phyloP scores from a whole-genome alignment of 345 rosid species.

The Salix exigua region DNA sequence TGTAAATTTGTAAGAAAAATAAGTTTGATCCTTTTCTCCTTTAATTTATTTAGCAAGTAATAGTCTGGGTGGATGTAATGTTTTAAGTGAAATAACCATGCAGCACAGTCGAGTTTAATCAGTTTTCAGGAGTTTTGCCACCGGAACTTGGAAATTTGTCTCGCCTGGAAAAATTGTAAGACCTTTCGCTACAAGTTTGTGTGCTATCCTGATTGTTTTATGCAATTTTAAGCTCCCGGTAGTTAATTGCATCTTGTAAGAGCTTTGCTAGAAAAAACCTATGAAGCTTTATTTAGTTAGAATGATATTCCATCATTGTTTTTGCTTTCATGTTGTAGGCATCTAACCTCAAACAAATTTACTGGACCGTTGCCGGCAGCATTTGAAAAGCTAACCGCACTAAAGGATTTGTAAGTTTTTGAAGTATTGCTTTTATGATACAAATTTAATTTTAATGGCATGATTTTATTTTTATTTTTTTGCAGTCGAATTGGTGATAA shows the following conservation, averaged over 20 bases:
- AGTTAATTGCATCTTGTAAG: too few species aligned
- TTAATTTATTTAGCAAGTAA: neutral
- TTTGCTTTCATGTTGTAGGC: conserved; percentile 21
- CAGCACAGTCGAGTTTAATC: conserved; percentile 25
- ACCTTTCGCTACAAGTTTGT: neutral
- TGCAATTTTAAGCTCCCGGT: neutral
- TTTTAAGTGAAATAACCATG: neutral
- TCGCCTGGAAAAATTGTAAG: conserved; percentile 14
- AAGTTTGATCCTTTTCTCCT: neutral
- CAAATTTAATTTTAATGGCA: neutral
- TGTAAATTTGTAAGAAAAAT: conserved; percentile 28
- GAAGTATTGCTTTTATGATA: neutral
- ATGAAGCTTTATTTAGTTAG: too few species aligned
- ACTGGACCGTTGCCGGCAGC: conserved; percentile 22
- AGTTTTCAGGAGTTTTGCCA: conserved; percentile 34
- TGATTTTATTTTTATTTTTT: neutral
- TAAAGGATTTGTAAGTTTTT: neutral
- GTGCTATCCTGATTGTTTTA: neutral
- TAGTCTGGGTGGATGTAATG: neutral
- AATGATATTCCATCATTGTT: neutral
- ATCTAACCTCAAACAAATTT: conserved; percentile 46
- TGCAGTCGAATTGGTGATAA: conserved; percentile 51
- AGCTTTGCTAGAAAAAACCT: neutral
- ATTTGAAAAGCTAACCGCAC: neutral
- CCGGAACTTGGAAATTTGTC: conserved; percentile 31